Conservation (phyloP, 495 filamentous ascomycete species). For the Neurospora sp. region DNA sequence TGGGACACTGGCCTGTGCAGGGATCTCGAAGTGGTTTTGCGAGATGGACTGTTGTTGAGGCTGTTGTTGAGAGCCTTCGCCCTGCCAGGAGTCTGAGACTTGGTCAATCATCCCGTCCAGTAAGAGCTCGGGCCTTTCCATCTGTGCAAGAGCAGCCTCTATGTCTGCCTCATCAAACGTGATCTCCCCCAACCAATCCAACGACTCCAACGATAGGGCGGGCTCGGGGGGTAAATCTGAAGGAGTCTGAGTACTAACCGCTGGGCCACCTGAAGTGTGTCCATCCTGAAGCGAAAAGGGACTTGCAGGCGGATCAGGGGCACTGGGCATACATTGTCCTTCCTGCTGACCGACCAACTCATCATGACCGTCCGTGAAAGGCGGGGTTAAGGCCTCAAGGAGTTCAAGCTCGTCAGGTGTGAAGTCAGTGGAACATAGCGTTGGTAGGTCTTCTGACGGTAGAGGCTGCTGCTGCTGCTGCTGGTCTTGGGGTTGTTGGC, state of each 20-base stretch:
- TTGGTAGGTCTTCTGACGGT: background rate
- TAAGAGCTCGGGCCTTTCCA: background rate
- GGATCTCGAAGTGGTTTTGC: background rate
- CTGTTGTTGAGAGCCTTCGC: background rate
- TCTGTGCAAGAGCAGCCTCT: background rate
- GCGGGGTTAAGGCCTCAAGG: background rate
- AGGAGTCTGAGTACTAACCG: slow-evolving; percentile 20
- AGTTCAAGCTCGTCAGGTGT: background rate
- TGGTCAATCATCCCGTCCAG: background rate
- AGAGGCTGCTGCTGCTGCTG: background rate
- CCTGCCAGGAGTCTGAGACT: background rate
- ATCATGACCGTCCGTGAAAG: background rate
- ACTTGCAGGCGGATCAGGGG: slow-evolving; percentile 18
- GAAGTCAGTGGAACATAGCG: background rate
- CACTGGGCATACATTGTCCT: slow-evolving; percentile 8
- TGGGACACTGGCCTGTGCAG: background rate
- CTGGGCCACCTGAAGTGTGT: slow-evolving; percentile 20
- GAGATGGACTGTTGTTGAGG: background rate
- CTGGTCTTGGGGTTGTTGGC: background rate
- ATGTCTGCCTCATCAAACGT: background rate
- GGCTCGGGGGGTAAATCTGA: background rate
- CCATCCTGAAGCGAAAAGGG: slow-evolving; percentile 14
- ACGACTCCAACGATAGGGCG: background rate
- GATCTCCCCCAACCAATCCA: background rate
- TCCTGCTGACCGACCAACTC: background rate